phyloP scores from a whole-genome alignment of 192 early-diverging fungal genomes.

The Backusella psychrophila region DNA sequence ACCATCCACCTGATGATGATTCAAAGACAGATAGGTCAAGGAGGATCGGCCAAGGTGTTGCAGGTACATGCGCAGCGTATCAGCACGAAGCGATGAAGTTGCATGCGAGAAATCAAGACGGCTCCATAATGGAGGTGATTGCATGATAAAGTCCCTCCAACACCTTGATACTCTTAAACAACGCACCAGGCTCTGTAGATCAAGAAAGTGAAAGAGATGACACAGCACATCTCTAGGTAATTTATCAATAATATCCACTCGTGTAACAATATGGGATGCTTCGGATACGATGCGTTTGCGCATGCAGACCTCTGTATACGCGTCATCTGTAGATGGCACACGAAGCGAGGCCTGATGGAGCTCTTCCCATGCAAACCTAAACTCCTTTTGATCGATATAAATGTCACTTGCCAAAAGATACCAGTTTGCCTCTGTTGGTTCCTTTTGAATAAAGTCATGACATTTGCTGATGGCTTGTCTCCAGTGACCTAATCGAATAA shows the following conservation, averaged over 20 bases:
- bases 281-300: neutral
- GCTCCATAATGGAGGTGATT: conserved; percentile 10
- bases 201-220: neutral
- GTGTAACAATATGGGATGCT: neutral
- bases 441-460: neutral
- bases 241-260: neutral
- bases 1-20: conserved; percentile 3
- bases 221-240: conserved; percentile 14
- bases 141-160: conserved; percentile 1
- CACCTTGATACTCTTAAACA: conserved; percentile 4
- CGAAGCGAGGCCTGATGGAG: neutral
- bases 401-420: neutral
- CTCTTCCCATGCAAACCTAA: neutral
- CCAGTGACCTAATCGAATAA: neutral
- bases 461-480: conserved; percentile 6
- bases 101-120: neutral
- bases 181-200: neutral
- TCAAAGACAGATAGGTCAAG: neutral
- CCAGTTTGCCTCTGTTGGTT: neutral
- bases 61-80: conserved; percentile 10
- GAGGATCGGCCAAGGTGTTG: neutral
- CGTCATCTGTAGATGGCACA: neutral
- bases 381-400: neutral
- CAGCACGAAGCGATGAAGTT: neutral
- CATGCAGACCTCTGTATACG: neutral